Evolutionary conservation across 441 rosid genomes (phyloP), one percentile per base, ranked within the genome.

Genomic region (Brassica balearica): DNA sequence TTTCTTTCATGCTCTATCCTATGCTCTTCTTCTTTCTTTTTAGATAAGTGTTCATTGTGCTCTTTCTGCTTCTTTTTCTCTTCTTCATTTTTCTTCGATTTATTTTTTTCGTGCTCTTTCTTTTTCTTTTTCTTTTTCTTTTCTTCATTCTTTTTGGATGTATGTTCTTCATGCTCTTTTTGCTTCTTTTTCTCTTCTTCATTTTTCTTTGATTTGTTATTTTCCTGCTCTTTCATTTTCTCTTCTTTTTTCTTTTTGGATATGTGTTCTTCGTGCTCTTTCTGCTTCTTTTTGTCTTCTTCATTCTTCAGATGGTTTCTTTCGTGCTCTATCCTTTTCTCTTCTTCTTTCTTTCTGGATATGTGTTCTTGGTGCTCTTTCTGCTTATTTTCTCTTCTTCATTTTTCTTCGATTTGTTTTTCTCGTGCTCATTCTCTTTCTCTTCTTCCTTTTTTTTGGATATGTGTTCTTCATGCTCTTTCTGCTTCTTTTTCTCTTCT

Each of bases 341-440:
- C 4, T 5, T 41, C 62, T 32, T 25, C 20, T 55, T 6, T 27
- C 8, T 10, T 29, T 29, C 14, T 6, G 48, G 48, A 29, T 32
- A 29, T 14, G 19, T 17, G 11, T 53, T 27, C 32, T 25, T 46
- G 51, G 8, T 15, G 7, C 1, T 46, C 46, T 46, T 23, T 61
- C 27, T 61, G 63, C 17, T 73, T 46, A 5, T 3, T 61, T 5
- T 48, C 5, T 34, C 59, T 60, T 72, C 38, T 71, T 60, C 38
- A 7, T 64, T 53, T 22, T 53, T 23, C n/a, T 53, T 65, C 2
- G 10, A 12, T 34, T 12, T 14, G 1, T 22, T 2, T 1, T 8
- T 10, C 2, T 55, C 20, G 3, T 10, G 25, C 6, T 63, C 11
- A 29, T 51, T 8, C 51, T 6, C 63, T 10, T 11, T 29, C n/a